A percentile compares a stretch with the other conserved stretches of the same genome.
Evolutionary conservation across 1,284 basidiomycete genomes (phyloP).

Genomic region (Rhodotorula sp.): DNA sequence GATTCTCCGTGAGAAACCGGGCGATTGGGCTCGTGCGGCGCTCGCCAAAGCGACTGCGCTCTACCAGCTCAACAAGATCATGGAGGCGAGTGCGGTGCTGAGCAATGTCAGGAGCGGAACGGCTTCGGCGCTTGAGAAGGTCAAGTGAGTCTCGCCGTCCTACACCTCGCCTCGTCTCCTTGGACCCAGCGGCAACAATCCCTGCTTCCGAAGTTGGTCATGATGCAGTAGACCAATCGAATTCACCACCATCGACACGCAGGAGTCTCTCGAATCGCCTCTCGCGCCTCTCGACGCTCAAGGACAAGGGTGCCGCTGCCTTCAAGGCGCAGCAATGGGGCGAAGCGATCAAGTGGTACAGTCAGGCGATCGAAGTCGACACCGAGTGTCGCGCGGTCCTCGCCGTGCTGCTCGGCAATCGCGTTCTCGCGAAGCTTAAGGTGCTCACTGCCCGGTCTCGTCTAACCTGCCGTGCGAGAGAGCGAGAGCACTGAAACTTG

Average conservation of each 20-base stretch:
- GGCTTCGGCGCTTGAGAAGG: neutral
- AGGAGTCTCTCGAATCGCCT: neutral
- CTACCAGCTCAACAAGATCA: neutral
- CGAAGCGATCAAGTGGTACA: neutral
- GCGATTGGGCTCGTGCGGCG: no score
- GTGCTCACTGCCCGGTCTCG: neutral
- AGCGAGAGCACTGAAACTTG: neutral
- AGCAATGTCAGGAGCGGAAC: neutral
- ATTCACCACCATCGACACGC: no score
- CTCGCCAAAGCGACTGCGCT: neutral
- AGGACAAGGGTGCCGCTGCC: neutral
- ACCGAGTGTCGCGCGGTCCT: neutral
- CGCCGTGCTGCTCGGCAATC: no score
- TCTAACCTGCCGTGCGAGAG: no score
- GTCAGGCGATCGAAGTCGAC: slow-evolving; percentile 1
- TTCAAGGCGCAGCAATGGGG: neutral
- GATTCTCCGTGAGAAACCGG: neutral
- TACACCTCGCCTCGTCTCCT: neutral
- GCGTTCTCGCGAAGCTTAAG: neutral
- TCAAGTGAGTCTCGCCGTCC: neutral
- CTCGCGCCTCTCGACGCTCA: neutral
- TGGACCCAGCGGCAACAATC: no score
- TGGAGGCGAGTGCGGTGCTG: neutral
- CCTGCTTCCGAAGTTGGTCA: no score
- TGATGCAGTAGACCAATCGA: no score